Percentiles rank a stretch among this genome's conserved stretches.
These are phyloP conservation scores for Rhododendron vialii DNA, from an alignment of 148 eudicot species.

Conservation along the genomic window DNA sequence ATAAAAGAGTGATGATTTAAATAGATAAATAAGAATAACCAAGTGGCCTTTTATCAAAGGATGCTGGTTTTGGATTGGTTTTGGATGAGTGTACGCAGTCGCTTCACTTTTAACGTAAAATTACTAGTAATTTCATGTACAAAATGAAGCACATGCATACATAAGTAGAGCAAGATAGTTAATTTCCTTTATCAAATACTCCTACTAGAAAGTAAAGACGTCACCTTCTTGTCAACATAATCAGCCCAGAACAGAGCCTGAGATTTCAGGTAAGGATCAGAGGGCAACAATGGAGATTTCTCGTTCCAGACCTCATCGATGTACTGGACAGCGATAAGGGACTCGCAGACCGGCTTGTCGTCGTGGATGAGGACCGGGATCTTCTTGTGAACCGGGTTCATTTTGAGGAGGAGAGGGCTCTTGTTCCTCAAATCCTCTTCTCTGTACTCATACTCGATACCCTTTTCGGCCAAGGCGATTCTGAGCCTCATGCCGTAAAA, in stretches of 20 bases:
- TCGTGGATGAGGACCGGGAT: background rate
- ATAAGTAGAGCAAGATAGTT: too few species aligned
- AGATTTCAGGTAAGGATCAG: background rate
- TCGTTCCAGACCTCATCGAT: background rate
- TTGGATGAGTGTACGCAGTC: too few species aligned
- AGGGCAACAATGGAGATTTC: background rate
- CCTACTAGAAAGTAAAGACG: background rate
- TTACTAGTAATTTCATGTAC: too few species aligned
- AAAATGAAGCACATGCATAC: too few species aligned
- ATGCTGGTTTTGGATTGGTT: too few species aligned
- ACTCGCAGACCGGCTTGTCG: background rate
- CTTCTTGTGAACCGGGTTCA: background rate
- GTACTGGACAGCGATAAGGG: background rate
- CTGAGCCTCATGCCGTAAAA: background rate
- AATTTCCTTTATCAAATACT: background rate
- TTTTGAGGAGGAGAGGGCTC: constrained; percentile 1
- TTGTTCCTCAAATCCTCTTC: constrained; percentile 1
- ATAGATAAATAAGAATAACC: too few species aligned
- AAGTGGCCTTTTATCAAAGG: too few species aligned
- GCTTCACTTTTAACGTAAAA: too few species aligned
- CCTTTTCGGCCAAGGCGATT: background rate
- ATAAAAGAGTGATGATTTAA: too few species aligned
- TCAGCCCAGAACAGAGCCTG: constrained; percentile 1
- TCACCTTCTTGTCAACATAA: background rate
- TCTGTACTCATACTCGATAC: background rate